Evolutionary conservation across 2,329 filamentous ascomycete genomes (phyloP), one percentile per base, ranked within the genome.

Genomic region (Trichoderma brevicompactum): DNA sequence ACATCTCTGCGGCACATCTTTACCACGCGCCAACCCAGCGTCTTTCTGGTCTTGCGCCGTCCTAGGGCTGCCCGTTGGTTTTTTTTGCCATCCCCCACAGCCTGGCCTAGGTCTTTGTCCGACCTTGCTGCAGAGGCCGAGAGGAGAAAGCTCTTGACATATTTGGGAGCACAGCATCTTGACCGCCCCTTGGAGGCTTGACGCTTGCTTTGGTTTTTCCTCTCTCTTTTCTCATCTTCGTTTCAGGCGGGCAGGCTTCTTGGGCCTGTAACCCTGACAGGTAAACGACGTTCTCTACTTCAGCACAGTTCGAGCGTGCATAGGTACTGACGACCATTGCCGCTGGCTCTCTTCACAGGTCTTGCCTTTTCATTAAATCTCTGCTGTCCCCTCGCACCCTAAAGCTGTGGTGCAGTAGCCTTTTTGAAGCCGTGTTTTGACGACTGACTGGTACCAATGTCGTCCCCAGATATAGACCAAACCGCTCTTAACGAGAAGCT

Each of bases 401-500:
- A 43, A 34, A 64, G 32, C 40, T 41, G 34, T 50, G 36, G 55
- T 60, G 32, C 49, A 34, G 50, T 64, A 64, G 32, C 62, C 19
- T 56, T 43, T 41, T 53, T 15, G 48, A 28, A 17, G 28, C 40
- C 40, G 44, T 9, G 28, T 15, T 38, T 49, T 54, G 48, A 17
- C 55, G 48, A 50, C 6, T 28, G 6, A 41, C 13, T 15, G 32
- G 70, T 19, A 66, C 67, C 54, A 67, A 70, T 43, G 73, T 77
- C 56, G 75, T 58, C 40, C 28, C 38, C 60, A 40, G 41, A 64
- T 55, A 76, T 75, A 80, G 71, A 77, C 68, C 70, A 76, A 41
- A 48, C 78, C 64, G 72, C 77, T 69, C 76, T 76, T 28, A 74
- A 79, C 44, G 79, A 81, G 64, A 70, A 76, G 64, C 79, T 87